Conservation (phyloP, 1,139 yeast genomes). For the Fermentozyma sake region DNA sequence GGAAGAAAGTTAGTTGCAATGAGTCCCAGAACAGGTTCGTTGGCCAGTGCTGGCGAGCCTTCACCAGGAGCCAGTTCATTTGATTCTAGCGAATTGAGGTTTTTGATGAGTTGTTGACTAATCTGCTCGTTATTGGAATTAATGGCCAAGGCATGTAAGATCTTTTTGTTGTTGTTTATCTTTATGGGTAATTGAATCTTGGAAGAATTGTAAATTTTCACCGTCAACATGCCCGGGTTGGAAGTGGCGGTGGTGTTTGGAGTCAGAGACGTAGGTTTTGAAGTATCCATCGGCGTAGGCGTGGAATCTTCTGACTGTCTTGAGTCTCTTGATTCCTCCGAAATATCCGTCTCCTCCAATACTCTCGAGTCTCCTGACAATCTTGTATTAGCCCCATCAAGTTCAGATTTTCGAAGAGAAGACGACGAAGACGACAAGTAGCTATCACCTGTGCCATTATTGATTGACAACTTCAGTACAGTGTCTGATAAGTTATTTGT, state of each 20-base stretch:
- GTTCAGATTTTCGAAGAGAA: too few species aligned
- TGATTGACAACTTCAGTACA: conserved; percentile 24
- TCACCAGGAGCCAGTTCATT: conserved; percentile 6
- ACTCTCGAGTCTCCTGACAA: too few species aligned
- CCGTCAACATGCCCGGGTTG: conserved; percentile 66
- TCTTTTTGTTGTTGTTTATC: conserved; percentile 48
- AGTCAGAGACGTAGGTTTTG: background rate
- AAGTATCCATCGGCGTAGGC: conserved; percentile 1
- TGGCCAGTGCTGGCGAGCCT: conserved; percentile 1
- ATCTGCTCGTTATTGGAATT: conserved; percentile 40
- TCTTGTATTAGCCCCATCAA: too few species aligned
- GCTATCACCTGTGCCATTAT: conserved; percentile 4
- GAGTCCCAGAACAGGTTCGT: conserved; percentile 25
- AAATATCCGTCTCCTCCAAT: too few species aligned
- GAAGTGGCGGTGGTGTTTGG: conserved; percentile 9
- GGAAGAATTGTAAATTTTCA: conserved; percentile 61
- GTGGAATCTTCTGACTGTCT: conserved; percentile 2
- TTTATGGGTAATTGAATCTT: conserved; percentile 61
- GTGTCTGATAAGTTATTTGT: conserved; percentile 21
- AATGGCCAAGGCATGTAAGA: conserved; percentile 48
- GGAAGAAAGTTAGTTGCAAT: conserved; percentile 52
- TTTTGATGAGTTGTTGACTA: conserved; percentile 32
- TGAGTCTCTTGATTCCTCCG: conserved; percentile 4
- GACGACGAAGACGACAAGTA: conserved; percentile 1
- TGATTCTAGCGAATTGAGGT: conserved; percentile 21